phyloP scores from a whole-genome alignment of 352 stramenopile species.

The Globisporangium camurandrum region DNA sequence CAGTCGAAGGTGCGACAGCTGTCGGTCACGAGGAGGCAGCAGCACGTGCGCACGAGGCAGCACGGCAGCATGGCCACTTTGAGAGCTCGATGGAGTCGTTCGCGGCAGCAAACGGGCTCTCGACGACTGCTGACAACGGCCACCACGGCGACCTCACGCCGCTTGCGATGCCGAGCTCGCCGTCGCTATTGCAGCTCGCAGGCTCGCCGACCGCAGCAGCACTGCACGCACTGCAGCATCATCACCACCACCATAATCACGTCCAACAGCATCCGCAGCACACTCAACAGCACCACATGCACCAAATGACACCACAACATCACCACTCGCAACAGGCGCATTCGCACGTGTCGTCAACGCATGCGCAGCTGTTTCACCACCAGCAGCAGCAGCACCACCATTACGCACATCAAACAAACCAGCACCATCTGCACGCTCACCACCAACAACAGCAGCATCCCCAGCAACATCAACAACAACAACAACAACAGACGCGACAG shows the following conservation, averaged over 20 bases:
- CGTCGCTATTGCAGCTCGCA: slow-evolving; percentile 34
- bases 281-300: slow-evolving; percentile 2
- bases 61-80: slow-evolving; percentile 8
- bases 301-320: no score
- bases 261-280: no score
- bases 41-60: not conserved
- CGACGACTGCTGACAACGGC: slow-evolving; percentile 1
- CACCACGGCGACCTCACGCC: slow-evolving; percentile 19
- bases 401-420: not conserved
- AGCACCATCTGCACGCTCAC: slow-evolving; percentile 3
- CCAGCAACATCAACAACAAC: slow-evolving; percentile 9
- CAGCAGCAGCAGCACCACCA: slow-evolving; percentile 7
- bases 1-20: not conserved
- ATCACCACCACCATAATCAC: slow-evolving; percentile 9
- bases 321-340: no score
- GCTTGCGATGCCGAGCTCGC: slow-evolving; percentile 37
- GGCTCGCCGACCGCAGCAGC: slow-evolving; percentile 21
- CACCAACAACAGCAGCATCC: not conserved
- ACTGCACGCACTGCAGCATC: slow-evolving; percentile 8
- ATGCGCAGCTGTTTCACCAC: no score
- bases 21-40: not conserved
- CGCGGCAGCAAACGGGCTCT: slow-evolving; percentile 8
- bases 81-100: slow-evolving; percentile 18
- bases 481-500: slow-evolving; percentile 10
- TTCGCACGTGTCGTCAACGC: not conserved